These are phyloP conservation scores for Diaporthe aspalathi DNA, from an alignment of 2,329 filamentous ascomycete species.

Conservation along the genomic window DNA sequence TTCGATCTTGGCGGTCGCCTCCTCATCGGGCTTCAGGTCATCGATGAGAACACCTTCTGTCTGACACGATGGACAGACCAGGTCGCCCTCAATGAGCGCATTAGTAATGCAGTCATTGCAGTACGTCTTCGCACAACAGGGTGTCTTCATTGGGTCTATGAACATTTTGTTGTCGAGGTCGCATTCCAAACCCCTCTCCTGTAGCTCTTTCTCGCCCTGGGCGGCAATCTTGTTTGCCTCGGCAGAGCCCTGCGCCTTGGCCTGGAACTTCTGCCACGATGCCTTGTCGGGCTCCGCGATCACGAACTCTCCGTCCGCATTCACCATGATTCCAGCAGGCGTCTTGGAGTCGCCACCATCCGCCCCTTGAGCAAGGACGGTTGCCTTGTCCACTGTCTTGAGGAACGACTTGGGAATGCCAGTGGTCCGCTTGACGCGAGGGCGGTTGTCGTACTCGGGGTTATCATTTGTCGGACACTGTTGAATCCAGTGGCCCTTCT, in stretches of 20 bases:
- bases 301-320: constrained; percentile 96
- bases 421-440: constrained; percentile 94
- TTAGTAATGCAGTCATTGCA: constrained; percentile 99
- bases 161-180: constrained; percentile 98
- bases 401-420: constrained; percentile 96
- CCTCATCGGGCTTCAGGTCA: constrained; percentile 86
- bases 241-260: constrained; percentile 88
- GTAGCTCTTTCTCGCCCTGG: constrained; percentile 85
- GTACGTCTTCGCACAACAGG: constrained; percentile 97
- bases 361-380: constrained; percentile 77
- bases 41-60: constrained; percentile 93
- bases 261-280: constrained; percentile 96
- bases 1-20: constrained; percentile 81
- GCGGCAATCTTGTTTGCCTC: constrained; percentile 82
- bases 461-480: constrained; percentile 98
- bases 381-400: constrained; percentile 93
- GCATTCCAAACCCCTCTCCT: constrained; percentile 90
- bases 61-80: constrained; percentile 92
- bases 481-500: constrained; percentile 99
- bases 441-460: constrained; percentile 92
- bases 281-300: constrained; percentile 95
- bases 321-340: constrained; percentile 93
- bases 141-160: constrained; percentile 98
- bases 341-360: constrained; percentile 84
- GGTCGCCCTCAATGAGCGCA: constrained; percentile 97